Conservation (phyloP, 805 yeast species). For the Saccharomycodes ludwigii region DNA sequence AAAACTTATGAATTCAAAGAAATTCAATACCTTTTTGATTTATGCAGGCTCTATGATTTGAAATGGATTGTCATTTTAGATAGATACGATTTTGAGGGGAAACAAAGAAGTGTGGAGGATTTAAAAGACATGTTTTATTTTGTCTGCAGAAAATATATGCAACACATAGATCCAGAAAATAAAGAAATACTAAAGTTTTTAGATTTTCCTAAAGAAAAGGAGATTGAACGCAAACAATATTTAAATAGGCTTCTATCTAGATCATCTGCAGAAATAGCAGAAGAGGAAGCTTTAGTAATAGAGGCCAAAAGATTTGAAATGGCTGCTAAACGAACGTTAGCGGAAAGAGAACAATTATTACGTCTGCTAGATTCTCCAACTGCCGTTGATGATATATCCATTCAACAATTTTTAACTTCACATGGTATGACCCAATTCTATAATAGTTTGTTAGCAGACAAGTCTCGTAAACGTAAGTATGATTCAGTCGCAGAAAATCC, state of each 20-base stretch:
- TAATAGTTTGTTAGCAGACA: slow-evolving; percentile 61
- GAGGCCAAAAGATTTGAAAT: slow-evolving; percentile 89
- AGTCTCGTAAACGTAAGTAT: slow-evolving; percentile 39
- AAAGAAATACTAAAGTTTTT: slow-evolving; percentile 50
- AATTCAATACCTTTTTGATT: slow-evolving; percentile 63
- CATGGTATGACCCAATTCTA: slow-evolving; percentile 85
- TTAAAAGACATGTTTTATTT: slow-evolving; percentile 70
- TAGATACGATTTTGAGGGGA: slow-evolving; percentile 28
- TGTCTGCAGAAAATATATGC: slow-evolving; percentile 46
- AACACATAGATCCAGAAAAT: slow-evolving; percentile 31
- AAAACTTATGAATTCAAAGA: slow-evolving; percentile 33
- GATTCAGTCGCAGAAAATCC: slow-evolving; percentile 32
- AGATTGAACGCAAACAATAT: slow-evolving; percentile 69
- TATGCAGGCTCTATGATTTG: slow-evolving; percentile 40
- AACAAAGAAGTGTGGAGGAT: slow-evolving; percentile 54
- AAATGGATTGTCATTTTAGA: slow-evolving; percentile 60
- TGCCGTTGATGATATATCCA: slow-evolving; percentile 45
- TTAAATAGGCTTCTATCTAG: slow-evolving; percentile 64
- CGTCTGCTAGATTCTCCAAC: slow-evolving; percentile 82
- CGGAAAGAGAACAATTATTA: slow-evolving; percentile 69
- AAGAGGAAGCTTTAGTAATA: slow-evolving; percentile 86
- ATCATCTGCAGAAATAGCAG: slow-evolving; percentile 94
- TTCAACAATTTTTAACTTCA: slow-evolving; percentile 66
- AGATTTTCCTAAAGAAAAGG: slow-evolving; percentile 58
- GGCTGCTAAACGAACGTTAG: slow-evolving; percentile 78